Evolutionary conservation across 768 basidiomycete genomes (phyloP).

Genomic region (Amanita fuliginea): DNA sequence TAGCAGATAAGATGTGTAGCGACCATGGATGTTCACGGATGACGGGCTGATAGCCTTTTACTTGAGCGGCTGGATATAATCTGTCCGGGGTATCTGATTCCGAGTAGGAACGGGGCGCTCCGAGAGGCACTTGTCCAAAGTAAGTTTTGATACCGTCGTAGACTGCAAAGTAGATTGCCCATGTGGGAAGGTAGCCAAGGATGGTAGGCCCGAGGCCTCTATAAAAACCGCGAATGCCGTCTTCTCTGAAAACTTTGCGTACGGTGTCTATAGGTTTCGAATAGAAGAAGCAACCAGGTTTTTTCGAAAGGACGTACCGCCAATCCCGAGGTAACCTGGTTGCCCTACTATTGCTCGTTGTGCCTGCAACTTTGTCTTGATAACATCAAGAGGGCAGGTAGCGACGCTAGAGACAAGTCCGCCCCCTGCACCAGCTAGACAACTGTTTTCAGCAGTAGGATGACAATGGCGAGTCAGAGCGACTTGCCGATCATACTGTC

Average conservation of each 20-base stretch:
- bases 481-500: slow-evolving; percentile 74
- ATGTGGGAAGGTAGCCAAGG: slow-evolving; percentile 93
- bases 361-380: slow-evolving; percentile 98
- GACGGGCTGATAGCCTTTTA: slow-evolving; percentile 76
- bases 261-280: slow-evolving; percentile 22
- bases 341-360: slow-evolving; percentile 65
- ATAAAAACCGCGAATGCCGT: slow-evolving; percentile 86
- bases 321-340: slow-evolving; percentile 64
- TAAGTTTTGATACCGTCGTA: slow-evolving; percentile 90
- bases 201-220: slow-evolving; percentile 96
- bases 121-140: slow-evolving; percentile 60
- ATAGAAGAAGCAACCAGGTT: neutral
- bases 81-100: slow-evolving; percentile 23
- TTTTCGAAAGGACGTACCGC: slow-evolving; percentile 35
- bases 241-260: slow-evolving; percentile 36
- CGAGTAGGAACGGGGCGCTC: slow-evolving; percentile 8
- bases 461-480: neutral
- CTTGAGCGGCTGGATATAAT: slow-evolving; percentile 74
- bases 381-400: slow-evolving; percentile 94
- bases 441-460: slow-evolving; percentile 4
- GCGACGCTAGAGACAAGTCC: slow-evolving; percentile 88
- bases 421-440: slow-evolving; percentile 84
- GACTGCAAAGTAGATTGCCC: slow-evolving; percentile 98
- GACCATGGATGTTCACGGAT: slow-evolving; percentile 78
- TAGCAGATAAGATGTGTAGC: slow-evolving; percentile 87